These are phyloP conservation scores for Carex scoparia DNA, from an alignment of 176 grass and related monocot species.

Conservation along the genomic window DNA sequence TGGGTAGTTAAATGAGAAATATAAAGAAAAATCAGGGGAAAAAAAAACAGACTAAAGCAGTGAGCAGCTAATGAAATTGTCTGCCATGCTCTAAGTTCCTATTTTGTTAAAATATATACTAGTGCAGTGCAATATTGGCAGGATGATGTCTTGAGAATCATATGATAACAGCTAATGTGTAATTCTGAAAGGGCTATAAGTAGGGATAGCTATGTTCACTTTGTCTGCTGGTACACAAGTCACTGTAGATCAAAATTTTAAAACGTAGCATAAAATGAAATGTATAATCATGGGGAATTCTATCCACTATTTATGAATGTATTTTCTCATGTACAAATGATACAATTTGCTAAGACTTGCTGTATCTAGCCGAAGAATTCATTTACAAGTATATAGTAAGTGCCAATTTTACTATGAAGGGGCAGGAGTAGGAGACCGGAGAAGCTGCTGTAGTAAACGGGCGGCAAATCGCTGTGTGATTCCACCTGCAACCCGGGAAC, in stretches of 20 bases:
- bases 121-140: slow-evolving; percentile 2
- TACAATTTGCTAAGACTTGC: slow-evolving; percentile 20
- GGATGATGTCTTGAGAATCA: background rate
- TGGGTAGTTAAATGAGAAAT: slow-evolving; percentile 9
- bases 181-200: background rate
- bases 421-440: slow-evolving; percentile 38
- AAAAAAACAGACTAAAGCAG: background rate
- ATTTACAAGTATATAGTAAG: slow-evolving; percentile 48
- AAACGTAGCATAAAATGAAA: background rate
- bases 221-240: background rate
- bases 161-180: background rate
- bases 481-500: slow-evolving; percentile 72
- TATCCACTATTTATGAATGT: slow-evolving; percentile 30
- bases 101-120: slow-evolving; percentile 19
- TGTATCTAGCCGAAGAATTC: slow-evolving; percentile 32
- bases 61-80: slow-evolving; percentile 8
- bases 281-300: slow-evolving; percentile 21
- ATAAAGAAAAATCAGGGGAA: background rate
- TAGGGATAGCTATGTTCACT: background rate
- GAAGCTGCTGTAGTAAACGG: slow-evolving; percentile 71
- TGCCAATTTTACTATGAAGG: slow-evolving; percentile 28
- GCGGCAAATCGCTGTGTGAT: slow-evolving; percentile 81
- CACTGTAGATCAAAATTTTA: background rate
- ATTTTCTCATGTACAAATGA: slow-evolving; percentile 26
- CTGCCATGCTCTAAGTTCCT: slow-evolving; percentile 8